A percentile compares a stretch with the other conserved stretches of the same genome.
These are phyloP conservation scores for Tricholoma saponaceum DNA, from an alignment of 768 basidiomycete species.

Conservation along the genomic window DNA sequence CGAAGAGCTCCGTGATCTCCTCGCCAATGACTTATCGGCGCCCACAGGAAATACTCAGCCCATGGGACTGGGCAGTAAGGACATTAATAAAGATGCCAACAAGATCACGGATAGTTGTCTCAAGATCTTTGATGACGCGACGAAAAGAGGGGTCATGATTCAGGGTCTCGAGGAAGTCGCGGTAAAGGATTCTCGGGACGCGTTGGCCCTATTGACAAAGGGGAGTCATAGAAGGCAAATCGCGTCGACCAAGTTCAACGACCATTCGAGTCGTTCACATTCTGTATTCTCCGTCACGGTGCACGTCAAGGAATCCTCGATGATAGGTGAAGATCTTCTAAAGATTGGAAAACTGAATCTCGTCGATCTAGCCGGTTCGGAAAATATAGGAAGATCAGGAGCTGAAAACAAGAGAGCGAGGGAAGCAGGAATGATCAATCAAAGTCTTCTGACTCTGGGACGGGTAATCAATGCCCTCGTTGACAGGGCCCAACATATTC, in stretches of 20 bases:
- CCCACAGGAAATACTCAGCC: constrained; percentile 69
- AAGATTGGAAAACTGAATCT: constrained; percentile 95
- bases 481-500: constrained; percentile 87
- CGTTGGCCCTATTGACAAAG: constrained; percentile 78
- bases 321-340: constrained; percentile 81
- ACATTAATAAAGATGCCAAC: constrained; percentile 20
- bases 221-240: constrained; percentile 90
- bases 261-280: constrained; percentile 95
- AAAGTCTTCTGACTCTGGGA: constrained; percentile 93
- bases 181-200: constrained; percentile 80
- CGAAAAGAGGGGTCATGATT: constrained; percentile 86
- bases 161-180: constrained; percentile 91
- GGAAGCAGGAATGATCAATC: constrained; percentile 99
- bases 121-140: constrained; percentile 91
- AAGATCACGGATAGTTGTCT: constrained; percentile 47
- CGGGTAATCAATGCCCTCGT: constrained; percentile 96
- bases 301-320: constrained; percentile 79
- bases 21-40: constrained; percentile 71
- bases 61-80: constrained; percentile 68
- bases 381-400: constrained; percentile 94
- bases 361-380: constrained; percentile 95
- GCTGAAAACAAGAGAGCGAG: constrained; percentile 93
- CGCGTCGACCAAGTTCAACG: constrained; percentile 96
- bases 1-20: constrained; percentile 93
- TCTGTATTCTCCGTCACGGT: constrained; percentile 97